phyloP scores from a whole-genome alignment of 352 stramenopile species.

The Halophytophthora polymorphica region DNA sequence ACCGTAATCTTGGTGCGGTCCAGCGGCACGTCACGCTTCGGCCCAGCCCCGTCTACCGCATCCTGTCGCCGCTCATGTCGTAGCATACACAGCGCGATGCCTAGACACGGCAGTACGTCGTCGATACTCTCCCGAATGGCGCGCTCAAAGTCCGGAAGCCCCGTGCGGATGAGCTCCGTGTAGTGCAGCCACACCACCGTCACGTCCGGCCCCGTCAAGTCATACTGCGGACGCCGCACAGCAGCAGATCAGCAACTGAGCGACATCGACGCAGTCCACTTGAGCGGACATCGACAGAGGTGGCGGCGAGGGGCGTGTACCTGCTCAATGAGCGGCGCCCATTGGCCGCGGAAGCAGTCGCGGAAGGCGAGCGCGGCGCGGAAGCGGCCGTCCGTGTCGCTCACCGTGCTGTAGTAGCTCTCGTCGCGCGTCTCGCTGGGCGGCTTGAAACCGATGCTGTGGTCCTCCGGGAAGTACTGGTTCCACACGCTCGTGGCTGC shows the following conservation, averaged over 20 bases:
- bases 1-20: constrained; percentile 56
- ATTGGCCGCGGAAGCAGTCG: constrained; percentile 58
- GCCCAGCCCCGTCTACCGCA: constrained; percentile 39
- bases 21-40: constrained; percentile 37
- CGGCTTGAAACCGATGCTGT: constrained; percentile 38
- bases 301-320: not conserved
- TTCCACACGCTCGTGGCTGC: constrained; percentile 72
- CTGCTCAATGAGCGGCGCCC: constrained; percentile 44
- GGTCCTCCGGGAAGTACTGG: constrained; percentile 74
- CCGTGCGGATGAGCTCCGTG: constrained; percentile 43
- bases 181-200: constrained; percentile 55
- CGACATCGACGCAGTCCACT: not conserved
- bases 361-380: constrained; percentile 55
- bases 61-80: constrained; percentile 53
- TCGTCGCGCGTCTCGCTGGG: constrained; percentile 39
- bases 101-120: constrained; percentile 57
- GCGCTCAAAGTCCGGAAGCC: constrained; percentile 47
- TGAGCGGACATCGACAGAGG: not conserved
- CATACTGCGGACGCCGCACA: constrained; percentile 24
- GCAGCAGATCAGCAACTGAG: constrained; percentile 2
- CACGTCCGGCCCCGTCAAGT: constrained; percentile 45
- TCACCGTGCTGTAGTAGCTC: constrained; percentile 48
- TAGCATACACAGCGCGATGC: constrained; percentile 66
- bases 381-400: constrained; percentile 51
- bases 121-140: constrained; percentile 56